Evolutionary conservation across 352 stramenopile species (phyloP), one percentile per base, ranked within the genome.

Genomic region (Phytophthora kernoviae): DNA sequence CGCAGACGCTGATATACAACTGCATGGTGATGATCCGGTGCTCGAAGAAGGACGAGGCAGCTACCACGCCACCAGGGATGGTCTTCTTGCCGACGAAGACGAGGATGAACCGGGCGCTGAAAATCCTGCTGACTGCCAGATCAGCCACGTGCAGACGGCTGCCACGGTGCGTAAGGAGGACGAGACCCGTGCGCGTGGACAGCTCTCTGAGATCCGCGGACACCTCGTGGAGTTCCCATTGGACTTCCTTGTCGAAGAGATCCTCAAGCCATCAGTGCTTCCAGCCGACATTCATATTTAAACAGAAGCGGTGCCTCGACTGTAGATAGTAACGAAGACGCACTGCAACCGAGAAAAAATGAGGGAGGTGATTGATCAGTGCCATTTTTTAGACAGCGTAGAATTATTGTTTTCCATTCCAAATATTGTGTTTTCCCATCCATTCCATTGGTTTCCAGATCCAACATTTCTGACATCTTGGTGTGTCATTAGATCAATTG

Each of bases 201-300:
- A 92, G 64, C 63, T 96, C 7, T 91, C 77, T 26, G 82, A 90
- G 65, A 95, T 96, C 48, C 84, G 81, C 27, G 87, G 87, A 32
- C 86, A 94, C 43, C 68, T 96, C 1, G 87, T 96, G 22, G 81
- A 94, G 33, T 96, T 95, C 55, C 87, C 87, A 21, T 54, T 94
- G 26, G 77, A 96, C 36, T 96, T 96, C 47, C 58, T 96, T 32
- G 77, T 79, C 17, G 86, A 94, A 55, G 85, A 94, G 62, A 91
- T 91, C 39, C 67, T 96, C 14, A 88, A 92, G 55, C 87, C 87
- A 39, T 87, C 85, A 33, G 89, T 94, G 48, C 58, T 96, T 54
- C 87, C 87, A 1, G 73, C 68, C 43, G 85, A 93, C 59, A 87
- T 96, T 55, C 84, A 96, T 74, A 94, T 94, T 75, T 96, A 92